These are phyloP conservation scores for Psilocybe cyanescens DNA, from an alignment of 768 basidiomycete species.

Conservation along the genomic window DNA sequence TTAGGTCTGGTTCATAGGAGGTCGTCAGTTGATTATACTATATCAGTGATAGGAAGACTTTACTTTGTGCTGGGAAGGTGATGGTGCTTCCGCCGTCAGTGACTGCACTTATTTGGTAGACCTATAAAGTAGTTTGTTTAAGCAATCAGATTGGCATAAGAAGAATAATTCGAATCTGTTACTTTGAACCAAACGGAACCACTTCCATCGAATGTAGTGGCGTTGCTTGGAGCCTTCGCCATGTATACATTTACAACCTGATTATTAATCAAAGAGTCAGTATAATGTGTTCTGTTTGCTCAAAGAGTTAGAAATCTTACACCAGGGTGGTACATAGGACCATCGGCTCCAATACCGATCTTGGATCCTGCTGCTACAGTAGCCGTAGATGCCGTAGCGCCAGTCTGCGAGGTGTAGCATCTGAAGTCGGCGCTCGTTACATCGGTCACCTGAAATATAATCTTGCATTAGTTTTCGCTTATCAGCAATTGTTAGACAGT, in stretches of 20 bases:
- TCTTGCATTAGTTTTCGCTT: not conserved
- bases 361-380: constrained; percentile 33
- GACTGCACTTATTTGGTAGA: constrained; percentile 41
- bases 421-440: constrained; percentile 51
- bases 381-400: constrained; percentile 44
- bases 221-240: constrained; percentile 30
- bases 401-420: constrained; percentile 47
- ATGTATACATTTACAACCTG: constrained; percentile 26
- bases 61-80: constrained; percentile 47
- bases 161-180: constrained; percentile 7
- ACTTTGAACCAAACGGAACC: constrained; percentile 55
- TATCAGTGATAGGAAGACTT: constrained; percentile 2
- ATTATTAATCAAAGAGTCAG: not conserved
- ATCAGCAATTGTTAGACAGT: not conserved
- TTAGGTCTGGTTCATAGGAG: not conserved
- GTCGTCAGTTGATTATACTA: not conserved
- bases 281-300: not conserved
- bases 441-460: constrained; percentile 39
- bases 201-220: constrained; percentile 38
- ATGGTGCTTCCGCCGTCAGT: constrained; percentile 51
- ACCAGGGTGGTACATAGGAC: constrained; percentile 21
- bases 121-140: not conserved
- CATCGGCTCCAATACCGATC: constrained; percentile 16
- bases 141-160: not conserved
- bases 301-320: constrained; percentile 3